Percentiles rank a stretch among this genome's conserved stretches.
Conservation (phyloP, 2,329 filamentous ascomycete genomes). For the Capronia coronata region DNA sequence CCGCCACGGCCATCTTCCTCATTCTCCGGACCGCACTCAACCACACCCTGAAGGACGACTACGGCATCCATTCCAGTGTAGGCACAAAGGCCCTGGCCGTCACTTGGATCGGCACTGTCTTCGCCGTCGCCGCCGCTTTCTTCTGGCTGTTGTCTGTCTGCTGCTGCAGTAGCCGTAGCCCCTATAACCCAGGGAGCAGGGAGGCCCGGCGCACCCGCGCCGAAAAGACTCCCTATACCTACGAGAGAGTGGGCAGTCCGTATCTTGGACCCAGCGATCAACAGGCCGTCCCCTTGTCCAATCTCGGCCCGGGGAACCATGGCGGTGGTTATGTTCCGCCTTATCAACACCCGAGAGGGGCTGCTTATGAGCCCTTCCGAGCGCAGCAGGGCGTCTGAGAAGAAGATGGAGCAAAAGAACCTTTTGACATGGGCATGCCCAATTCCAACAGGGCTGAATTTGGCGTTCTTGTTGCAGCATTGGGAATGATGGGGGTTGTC, state of each 20-base stretch:
- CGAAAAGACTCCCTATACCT: constrained; percentile 57
- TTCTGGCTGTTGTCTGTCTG: constrained; percentile 92
- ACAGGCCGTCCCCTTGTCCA: constrained; percentile 25
- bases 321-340: constrained; percentile 1
- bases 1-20: constrained; percentile 67
- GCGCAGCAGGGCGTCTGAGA: too few species aligned
- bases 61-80: constrained; percentile 62
- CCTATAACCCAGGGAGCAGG: constrained; percentile 31
- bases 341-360: constrained; percentile 6
- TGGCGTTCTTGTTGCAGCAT: background rate
- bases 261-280: constrained; percentile 27
- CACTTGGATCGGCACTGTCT: constrained; percentile 73
- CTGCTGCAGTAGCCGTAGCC: constrained; percentile 70
- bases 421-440: too few species aligned
- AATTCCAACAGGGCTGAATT: background rate
- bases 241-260: constrained; percentile 47
- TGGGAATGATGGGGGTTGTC: too few species aligned
- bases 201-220: constrained; percentile 36
- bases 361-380: constrained; percentile 25
- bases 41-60: constrained; percentile 55
- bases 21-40: constrained; percentile 65
- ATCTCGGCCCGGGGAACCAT: constrained; percentile 11
- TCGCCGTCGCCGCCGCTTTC: constrained; percentile 65
- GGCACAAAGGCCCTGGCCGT: constrained; percentile 64
- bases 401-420: too few species aligned